Percentiles rank a stretch among this genome's conserved stretches.
These are phyloP conservation scores for Tetrahymena elliotti DNA, from an alignment of 73 alveolate genomes.

Conservation along the genomic window DNA sequence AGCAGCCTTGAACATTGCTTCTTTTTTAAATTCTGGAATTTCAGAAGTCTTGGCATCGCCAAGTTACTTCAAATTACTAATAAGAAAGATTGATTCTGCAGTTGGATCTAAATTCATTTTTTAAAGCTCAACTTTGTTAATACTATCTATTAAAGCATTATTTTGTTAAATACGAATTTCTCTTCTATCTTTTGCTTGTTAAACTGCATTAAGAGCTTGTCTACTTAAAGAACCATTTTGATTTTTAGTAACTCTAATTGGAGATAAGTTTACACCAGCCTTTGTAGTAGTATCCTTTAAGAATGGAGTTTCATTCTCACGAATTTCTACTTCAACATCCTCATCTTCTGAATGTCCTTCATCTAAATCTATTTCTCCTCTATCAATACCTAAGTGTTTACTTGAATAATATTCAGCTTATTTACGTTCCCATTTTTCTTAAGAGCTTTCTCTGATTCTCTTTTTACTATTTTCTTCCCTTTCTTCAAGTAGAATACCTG, in stretches of 20 bases:
- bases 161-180: constrained; percentile 75
- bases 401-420: constrained; percentile 75
- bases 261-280: constrained; percentile 74
- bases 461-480: constrained; percentile 64
- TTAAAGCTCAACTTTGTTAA: constrained; percentile 50
- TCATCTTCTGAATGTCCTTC: constrained; percentile 67
- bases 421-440: constrained; percentile 93
- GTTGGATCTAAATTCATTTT: constrained; percentile 24
- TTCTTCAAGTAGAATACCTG: constrained; percentile 84
- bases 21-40: constrained; percentile 62
- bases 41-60: constrained; percentile 38
- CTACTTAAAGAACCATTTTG: constrained; percentile 92
- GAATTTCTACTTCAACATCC: constrained; percentile 83
- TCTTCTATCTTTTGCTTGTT: constrained; percentile 88
- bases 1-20: constrained; percentile 41
- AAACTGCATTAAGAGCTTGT: constrained; percentile 79
- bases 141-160: constrained; percentile 62
- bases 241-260: constrained; percentile 80
- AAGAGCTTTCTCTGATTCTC: constrained; percentile 66
- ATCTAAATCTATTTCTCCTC: constrained; percentile 34
- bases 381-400: constrained; percentile 49
- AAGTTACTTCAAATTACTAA: constrained; percentile 16
- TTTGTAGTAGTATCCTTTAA: constrained; percentile 83
- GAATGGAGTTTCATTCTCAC: constrained; percentile 96
- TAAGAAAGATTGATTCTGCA: constrained; percentile 74